Evolutionary conservation across 2,329 filamentous ascomycete species (phyloP), one percentile per base, ranked within the genome.

Genomic region (Aspergillus candidus): DNA sequence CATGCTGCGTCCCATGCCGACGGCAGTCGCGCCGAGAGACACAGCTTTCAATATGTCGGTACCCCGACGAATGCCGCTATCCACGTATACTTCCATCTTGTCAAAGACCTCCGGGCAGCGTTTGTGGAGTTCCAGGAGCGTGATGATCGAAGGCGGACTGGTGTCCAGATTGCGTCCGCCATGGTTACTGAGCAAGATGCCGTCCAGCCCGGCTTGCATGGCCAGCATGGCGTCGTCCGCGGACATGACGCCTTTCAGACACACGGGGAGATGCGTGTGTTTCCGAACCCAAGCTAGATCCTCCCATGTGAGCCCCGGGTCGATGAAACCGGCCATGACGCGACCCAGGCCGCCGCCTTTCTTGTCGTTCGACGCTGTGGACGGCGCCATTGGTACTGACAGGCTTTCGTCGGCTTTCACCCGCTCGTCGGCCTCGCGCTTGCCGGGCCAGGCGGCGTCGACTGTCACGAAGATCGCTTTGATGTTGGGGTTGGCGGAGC

Each of bases 151-250:
- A 1, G 75, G 71, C 27, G 58, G 74, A 34, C 62, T 68, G 29
- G 73, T 75, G 40, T 80, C 77, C 1, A 78, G 63, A 1, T 76
- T 75, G 22, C 78, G 65, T 3, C 78, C 78, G 13, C 78, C 78
- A 43, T 81, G 78, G 48, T 81, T 82, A 47, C 73, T 77, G 30
- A 82, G 51, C 45, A 79, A 59, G 37, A 81, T 75, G 1, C 77
- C 77, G 45, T 78, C 71, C 38, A 75, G 65, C 0, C 75, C 76
- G 42, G 68, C 60, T 35, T 73, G 60, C 42, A 74, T 68, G 0
- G 78, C 77, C 32, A 69, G 54, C 11, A 67, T 68, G 0, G 78
- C 77, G 54, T 82, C 77, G 22, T 75, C 74, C 0, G 75, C 76
- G 14, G 67, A 73, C 65, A 79, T 77, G 3, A 80, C 70, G 0